These are phyloP conservation scores for Puccinellia tenuiflora DNA, from an alignment of 176 grass and related monocot genomes.

Conservation along the genomic window DNA sequence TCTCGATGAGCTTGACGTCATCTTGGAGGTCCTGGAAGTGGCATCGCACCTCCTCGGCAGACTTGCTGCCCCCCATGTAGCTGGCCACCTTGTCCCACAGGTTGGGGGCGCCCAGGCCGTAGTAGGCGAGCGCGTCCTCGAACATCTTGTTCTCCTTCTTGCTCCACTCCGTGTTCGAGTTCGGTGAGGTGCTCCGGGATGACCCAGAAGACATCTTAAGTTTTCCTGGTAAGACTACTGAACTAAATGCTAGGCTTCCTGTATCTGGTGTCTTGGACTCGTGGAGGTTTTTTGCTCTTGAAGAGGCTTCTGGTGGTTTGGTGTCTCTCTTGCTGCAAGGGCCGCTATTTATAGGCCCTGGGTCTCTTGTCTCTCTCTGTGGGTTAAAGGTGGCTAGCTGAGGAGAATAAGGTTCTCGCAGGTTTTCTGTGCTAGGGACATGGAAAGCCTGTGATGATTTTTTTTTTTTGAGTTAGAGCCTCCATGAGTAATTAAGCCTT, in stretches of 20 bases:
- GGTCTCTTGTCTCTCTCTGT: conserved; percentile 13
- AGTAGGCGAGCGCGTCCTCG: conserved; percentile 66
- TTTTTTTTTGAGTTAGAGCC: not conserved
- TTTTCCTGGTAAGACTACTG: conserved; percentile 1
- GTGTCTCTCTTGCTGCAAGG: not conserved
- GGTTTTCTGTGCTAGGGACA: conserved; percentile 11
- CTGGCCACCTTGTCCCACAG: conserved; percentile 84
- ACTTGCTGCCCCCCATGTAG: conserved; percentile 69
- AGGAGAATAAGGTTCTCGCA: conserved; percentile 29
- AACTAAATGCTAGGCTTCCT: conserved; percentile 15
- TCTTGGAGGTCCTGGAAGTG: conserved; percentile 61
- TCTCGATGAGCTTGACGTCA: conserved; percentile 60
- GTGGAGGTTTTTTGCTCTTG: conserved; percentile 17
- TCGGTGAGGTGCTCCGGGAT: conserved; percentile 35
- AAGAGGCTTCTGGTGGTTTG: conserved; percentile 33
- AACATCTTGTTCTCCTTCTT: conserved; percentile 79
- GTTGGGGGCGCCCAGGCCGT: conserved; percentile 67
- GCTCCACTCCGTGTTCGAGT: conserved; percentile 45
- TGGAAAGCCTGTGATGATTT: not conserved
- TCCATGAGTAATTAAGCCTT: not conserved
- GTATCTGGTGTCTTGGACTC: not conserved
- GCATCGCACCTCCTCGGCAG: conserved; percentile 70
- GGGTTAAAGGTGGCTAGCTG: conserved; percentile 1
- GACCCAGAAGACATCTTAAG: conserved; percentile 45
- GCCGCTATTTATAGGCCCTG: conserved; percentile 44